Evolutionary conservation across 441 rosid genomes (phyloP), one percentile per base, ranked within the genome.

Genomic region (Brassica balearica): DNA sequence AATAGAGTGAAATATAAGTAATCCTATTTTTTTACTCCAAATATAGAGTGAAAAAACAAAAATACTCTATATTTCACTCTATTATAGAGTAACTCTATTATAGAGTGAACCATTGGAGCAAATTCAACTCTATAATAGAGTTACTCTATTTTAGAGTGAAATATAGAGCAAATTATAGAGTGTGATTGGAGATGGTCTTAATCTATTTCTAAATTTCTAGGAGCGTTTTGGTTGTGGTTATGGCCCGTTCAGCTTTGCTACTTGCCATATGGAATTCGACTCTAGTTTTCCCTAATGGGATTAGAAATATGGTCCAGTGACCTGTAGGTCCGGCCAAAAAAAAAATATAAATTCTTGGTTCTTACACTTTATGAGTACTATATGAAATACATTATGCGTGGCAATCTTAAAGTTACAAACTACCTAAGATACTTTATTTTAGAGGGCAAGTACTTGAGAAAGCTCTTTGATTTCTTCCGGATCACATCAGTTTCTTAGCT

Each of bases 401-500:
- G 20, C 32, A n/a, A 71, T 58, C 74, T 34, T 19, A 19, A 34
- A 20, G 41, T 34, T 70, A 70, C 20, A 5, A 10, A 55, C 8
- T 51, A 7, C 10, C 41, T 46, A 14, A 61, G 2, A 25, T 68
- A 51, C 7, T 25, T 14, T 51, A 8, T 62, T 19, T 1, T 9
- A 9, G 12, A 8, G 15, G 11, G 9, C 3, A 59, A 11, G 25
- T 17, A 77, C 10, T 65, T 63, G 12, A 25, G 9, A 25, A 12
- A 17, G 15, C 12, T 8, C 53, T 69, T 71, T 65, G 25, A 8
- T 25, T 56, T 65, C 64, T 46, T 46, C 17, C 7, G 11, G 62
- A 19, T 77, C 56, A 77, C 70, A 63, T 34, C 80, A 70, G 32
- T 69, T 69, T 51, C 41, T 29, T 56, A 12, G 12, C 25, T 76